phyloP scores from a whole-genome alignment of 2,329 filamentous ascomycete genomes.

The Scedosporium dehoogii region DNA sequence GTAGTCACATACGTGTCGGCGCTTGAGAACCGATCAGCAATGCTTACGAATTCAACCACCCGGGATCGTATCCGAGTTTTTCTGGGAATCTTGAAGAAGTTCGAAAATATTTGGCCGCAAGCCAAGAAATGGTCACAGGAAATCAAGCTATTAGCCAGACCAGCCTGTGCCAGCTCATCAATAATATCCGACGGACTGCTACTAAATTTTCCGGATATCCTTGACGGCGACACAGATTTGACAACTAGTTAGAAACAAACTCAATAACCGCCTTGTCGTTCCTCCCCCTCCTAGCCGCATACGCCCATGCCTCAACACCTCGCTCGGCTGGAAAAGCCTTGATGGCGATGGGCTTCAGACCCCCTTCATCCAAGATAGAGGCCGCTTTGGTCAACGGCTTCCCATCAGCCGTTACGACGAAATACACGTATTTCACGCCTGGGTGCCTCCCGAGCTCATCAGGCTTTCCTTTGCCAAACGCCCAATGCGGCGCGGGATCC shows the following conservation, averaged over 20 bases:
- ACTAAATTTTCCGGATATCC: background rate
- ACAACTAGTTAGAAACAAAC: slow-evolving; percentile 11
- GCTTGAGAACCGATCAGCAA: slow-evolving; percentile 8
- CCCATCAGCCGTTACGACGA: slow-evolving; percentile 17
- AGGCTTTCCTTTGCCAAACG: slow-evolving; percentile 13
- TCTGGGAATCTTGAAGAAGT: slow-evolving; percentile 10
- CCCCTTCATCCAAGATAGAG: slow-evolving; percentile 14
- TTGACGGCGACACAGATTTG: background rate
- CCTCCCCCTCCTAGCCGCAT: slow-evolving; percentile 13
- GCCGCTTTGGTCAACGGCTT: slow-evolving; percentile 13
- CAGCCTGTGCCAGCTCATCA: background rate
- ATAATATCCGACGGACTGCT: too few species aligned
- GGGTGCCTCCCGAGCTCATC: slow-evolving; percentile 12
- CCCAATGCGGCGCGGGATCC: slow-evolving; percentile 23
- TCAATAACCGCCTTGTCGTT: slow-evolving; percentile 18
- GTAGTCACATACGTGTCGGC: slow-evolving; percentile 12
- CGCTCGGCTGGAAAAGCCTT: slow-evolving; percentile 14
- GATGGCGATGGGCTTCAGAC: slow-evolving; percentile 13
- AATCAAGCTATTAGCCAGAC: slow-evolving; percentile 11
- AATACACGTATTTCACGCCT: slow-evolving; percentile 17
- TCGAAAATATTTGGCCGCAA: slow-evolving; percentile 12
- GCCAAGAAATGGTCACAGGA: slow-evolving; percentile 10
- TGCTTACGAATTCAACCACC: slow-evolving; percentile 6
- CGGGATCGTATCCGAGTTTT: slow-evolving; percentile 12
- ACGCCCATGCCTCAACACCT: slow-evolving; percentile 17